Evolutionary conservation across 169 alveolate genomes (phyloP), one percentile per base, ranked within the genome.

Genomic region (Plasmodium yoelii): DNA sequence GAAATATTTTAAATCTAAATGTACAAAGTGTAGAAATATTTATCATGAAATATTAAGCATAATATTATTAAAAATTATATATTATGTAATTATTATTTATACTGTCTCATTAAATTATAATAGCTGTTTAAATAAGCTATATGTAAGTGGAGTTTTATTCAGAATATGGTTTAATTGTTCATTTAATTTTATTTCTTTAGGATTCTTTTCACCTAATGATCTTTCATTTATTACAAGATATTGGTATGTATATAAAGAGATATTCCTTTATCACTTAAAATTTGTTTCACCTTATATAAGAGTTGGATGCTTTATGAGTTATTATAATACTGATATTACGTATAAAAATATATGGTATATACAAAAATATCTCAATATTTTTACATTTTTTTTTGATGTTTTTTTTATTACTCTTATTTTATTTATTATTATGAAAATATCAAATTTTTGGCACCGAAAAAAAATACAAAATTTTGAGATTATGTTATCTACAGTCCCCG

Each of bases 1-100:
- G 57, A 68, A 65, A 10, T 82, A 93, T 60, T 91, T 93, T 65
- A 87, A 92, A 67, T 93, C 96, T 2, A 71, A 57, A 10, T 93
- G 96, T 12, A 24, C 59, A 47, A 91, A 72, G 26, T 93, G 96
- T 75, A 22, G 51, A 34, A 65, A 51, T 86, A 44, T 86, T 3
- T 86, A 69, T 42, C 24, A 86, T 49, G 91, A 86, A 51, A 42
- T 70, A 86, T 47, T 86, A 18, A 24, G 39, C 60, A 47, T 55
- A n/a, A 70, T 86, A 60, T 44, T 86, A n/a, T 28, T 86, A 59
- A 86, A 86, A 59, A 26, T 70, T 46, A 15, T 86, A 15, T 86
- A 86, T 59, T 86, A 86, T 86, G 24, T 86, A 10, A 57, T 86
- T 49, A 51, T 86, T 69, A 86, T 86, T 59, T n/a, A 60, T 53